These are phyloP conservation scores for Puccinia triticina DNA, from an alignment of 1,284 basidiomycete species.

Conservation along the genomic window DNA sequence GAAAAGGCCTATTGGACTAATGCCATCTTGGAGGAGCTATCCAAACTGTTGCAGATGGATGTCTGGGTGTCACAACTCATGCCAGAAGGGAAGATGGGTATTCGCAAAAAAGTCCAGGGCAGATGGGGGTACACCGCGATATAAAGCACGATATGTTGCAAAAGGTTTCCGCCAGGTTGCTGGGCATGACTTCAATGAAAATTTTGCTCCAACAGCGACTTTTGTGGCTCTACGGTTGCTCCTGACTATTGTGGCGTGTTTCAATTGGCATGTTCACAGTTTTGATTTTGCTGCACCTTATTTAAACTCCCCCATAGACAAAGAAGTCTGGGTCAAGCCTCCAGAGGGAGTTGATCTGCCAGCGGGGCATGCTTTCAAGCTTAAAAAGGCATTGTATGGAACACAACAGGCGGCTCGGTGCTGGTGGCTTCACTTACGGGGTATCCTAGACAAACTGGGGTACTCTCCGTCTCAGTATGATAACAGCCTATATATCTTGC, in stretches of 20 bases:
- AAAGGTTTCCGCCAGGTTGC: constrained; percentile 47
- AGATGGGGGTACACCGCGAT: not conserved
- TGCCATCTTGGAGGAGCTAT: not conserved
- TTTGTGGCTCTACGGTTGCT: not conserved
- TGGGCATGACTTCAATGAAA: constrained; percentile 48
- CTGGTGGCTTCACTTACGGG: not conserved
- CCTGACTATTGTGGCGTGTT: not conserved
- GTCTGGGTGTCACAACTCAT: not conserved
- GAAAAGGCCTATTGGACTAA: not conserved
- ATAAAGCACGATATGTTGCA: constrained; percentile 52
- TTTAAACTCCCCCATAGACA: constrained; percentile 2
- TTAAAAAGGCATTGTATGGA: constrained; percentile 1
- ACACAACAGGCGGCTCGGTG: not conserved
- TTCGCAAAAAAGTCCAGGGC: constrained; percentile 31
- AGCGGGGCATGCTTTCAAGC: not conserved
- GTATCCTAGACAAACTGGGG: not conserved
- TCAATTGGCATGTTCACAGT: not conserved
- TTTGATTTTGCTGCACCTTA: constrained; percentile 30
- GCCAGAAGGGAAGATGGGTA: constrained; percentile 25
- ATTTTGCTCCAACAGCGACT: not conserved
- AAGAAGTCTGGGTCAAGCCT: not conserved
- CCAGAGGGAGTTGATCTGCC: not conserved
- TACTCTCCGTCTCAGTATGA: not conserved
- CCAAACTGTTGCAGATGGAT: not conserved
- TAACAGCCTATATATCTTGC: not conserved